A percentile compares a stretch with the other conserved stretches of the same genome.
These are phyloP conservation scores for Hypoxylon rubiginosum DNA, from an alignment of 2,329 filamentous ascomycete genomes.

Conservation along the genomic window DNA sequence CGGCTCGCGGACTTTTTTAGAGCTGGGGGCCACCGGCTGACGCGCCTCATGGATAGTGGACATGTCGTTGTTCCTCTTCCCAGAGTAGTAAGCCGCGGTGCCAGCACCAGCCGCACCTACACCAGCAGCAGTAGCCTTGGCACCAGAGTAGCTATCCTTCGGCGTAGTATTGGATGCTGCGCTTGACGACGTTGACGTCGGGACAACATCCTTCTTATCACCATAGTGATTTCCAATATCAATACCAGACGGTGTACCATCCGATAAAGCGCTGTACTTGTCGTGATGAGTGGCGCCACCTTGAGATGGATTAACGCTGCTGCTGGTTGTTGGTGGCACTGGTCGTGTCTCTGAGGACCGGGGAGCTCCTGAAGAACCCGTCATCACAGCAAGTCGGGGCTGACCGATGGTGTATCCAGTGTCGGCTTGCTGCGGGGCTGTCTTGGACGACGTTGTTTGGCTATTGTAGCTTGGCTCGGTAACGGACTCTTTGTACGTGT, in stretches of 20 bases:
- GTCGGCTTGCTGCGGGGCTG: neutral
- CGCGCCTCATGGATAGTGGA: neutral
- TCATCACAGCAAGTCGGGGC: slow-evolving; percentile 4
- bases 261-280: slow-evolving; percentile 42
- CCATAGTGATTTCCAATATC: slow-evolving; percentile 10
- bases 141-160: slow-evolving; percentile 16
- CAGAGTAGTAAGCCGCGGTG: slow-evolving; percentile 9
- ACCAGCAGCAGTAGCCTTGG: slow-evolving; percentile 21
- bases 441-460: neutral
- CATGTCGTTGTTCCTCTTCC: slow-evolving; percentile 12
- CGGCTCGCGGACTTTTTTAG: slow-evolving; percentile 4
- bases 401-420: slow-evolving; percentile 13
- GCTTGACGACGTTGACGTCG: neutral
- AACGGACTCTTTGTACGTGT: neutral
- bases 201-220: slow-evolving; percentile 3
- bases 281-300: slow-evolving; percentile 17
- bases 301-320: neutral
- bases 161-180: neutral
- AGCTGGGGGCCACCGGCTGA: neutral
- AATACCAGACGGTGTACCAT: slow-evolving; percentile 46
- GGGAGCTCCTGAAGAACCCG: neutral
- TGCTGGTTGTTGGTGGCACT: neutral
- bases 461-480: slow-evolving; percentile 10
- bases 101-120: slow-evolving; percentile 19
- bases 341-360: neutral